Base-by-base conservation (phyloP, 2,329 filamentous ascomycete species). In the Penicillium fuscoglaucum region DNA sequence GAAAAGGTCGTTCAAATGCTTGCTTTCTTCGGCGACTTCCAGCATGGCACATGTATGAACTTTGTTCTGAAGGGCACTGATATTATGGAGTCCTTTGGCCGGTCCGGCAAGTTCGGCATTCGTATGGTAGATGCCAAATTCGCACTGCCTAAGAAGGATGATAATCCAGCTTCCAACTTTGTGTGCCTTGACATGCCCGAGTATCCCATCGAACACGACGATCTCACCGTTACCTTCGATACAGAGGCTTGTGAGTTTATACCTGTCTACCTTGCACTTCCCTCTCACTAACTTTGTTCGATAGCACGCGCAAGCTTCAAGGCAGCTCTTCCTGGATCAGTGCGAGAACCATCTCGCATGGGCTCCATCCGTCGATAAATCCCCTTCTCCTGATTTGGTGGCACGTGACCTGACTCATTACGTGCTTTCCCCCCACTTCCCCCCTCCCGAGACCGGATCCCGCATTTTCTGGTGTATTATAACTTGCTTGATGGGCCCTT, bases 81-180 rank as follows among this genome's bases (percentile, higher is more conserved):
- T 70, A 83, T 87, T 0, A 93, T 93, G 68, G 92, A 96, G 76
- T 84, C 77, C 40, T 85, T 88, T 65, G 79, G 79, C 58, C 82
- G 83, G 46, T 82, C 83, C 50, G 83, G 84, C 62, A 93, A 91
- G 72, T 84, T 84, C 35, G 88, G 88, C 8, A 78, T 96, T 57
- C 89, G 88, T 71, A 85, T 96, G 62, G 88, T 93, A 28, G 93
- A 97, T 72, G 91, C 91, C 60, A 96, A 96, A 73, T 97, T 96
- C 68, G 89, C 90, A 3, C 79, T 96, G 55, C 92, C 92, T 5
- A 87, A 81, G 57, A 76, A 77, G 53, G 77, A 78, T 41, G 73
- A 78, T 19, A 78, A 82, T 51, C 77, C 78, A 4, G 73, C 88
- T 61, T 84, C 87, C 71, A 84, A 86, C 28, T 96, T 93, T 77